Percentiles rank a stretch among this genome's conserved stretches.
Conservation (phyloP, 257 asterid genomes). For the Solanum neorickii region DNA sequence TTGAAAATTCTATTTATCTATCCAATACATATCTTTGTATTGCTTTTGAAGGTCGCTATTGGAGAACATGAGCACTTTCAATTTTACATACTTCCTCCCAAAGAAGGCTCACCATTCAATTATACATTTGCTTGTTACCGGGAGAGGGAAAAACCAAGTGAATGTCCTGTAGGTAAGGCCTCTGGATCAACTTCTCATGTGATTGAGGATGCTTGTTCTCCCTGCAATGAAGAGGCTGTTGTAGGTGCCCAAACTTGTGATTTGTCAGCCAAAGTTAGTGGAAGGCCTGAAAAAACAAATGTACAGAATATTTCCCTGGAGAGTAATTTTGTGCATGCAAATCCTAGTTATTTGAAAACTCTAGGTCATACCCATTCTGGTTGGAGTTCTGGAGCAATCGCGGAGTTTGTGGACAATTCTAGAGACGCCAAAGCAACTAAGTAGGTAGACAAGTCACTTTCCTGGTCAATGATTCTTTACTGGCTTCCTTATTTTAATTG, state of each 20-base stretch:
- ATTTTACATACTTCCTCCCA: constrained; percentile 40
- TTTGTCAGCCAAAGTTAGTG: constrained; percentile 12
- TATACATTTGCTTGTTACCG: constrained; percentile 22
- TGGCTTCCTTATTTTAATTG: not conserved
- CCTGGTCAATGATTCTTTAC: not conserved
- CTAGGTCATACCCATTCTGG: constrained; percentile 79
- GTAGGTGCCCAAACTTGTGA: constrained; percentile 15
- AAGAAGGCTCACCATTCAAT: constrained; percentile 12
- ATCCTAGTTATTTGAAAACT: constrained; percentile 67
- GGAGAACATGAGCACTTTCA: constrained; percentile 24
- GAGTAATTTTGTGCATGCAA: constrained; percentile 41
- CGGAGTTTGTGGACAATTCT: constrained; percentile 77
- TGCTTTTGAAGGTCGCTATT: constrained; percentile 41
- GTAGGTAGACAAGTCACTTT: constrained; percentile 27
- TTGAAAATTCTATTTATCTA: not conserved
- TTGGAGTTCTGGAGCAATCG: constrained; percentile 86
- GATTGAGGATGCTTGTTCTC: constrained; percentile 18
- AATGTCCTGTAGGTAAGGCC: constrained; percentile 20
- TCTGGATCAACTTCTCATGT: constrained; percentile 27
- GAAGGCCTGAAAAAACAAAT: constrained; percentile 12
- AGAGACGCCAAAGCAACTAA: constrained; percentile 72
- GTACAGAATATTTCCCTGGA: constrained; percentile 4
- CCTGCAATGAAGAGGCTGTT: constrained; percentile 11
- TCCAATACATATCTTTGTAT: not conserved
- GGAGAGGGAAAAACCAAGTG: constrained; percentile 8